phyloP scores from a whole-genome alignment of 192 early-diverging fungal species.

The Coemansia umbellata region DNA sequence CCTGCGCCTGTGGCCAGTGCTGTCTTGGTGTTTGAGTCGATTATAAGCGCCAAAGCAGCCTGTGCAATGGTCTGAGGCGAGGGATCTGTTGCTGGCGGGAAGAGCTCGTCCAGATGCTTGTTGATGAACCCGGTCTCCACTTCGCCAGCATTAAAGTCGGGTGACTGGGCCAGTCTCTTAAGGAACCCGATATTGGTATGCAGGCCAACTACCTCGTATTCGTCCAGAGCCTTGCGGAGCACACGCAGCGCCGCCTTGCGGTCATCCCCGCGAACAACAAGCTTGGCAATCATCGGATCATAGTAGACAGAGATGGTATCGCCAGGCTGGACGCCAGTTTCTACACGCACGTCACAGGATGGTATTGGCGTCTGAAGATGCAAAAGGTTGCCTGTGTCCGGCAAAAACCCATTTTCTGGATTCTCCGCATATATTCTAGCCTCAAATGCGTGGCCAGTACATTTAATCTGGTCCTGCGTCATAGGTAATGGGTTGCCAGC shows the following conservation, averaged over 20 bases:
- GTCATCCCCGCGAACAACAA: constrained; percentile 80
- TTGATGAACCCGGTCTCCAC: constrained; percentile 95
- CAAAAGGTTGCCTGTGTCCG: constrained; percentile 86
- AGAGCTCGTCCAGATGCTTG: constrained; percentile 66
- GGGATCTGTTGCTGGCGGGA: constrained; percentile 38
- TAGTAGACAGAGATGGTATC: constrained; percentile 92
- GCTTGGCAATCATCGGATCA: constrained; percentile 94
- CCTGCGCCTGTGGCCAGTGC: not conserved
- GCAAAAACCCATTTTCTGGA: constrained; percentile 82
- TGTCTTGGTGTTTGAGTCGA: constrained; percentile 17
- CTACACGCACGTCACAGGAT: constrained; percentile 67
- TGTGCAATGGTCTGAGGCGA: constrained; percentile 57
- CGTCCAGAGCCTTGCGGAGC: constrained; percentile 73
- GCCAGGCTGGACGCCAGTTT: constrained; percentile 89
- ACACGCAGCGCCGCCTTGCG: constrained; percentile 77
- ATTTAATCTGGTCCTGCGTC: constrained; percentile 57
- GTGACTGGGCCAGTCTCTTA: constrained; percentile 68
- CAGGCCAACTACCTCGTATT: constrained; percentile 87
- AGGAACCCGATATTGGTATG: constrained; percentile 95
- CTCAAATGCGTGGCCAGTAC: constrained; percentile 92
- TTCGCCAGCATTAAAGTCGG: constrained; percentile 78
- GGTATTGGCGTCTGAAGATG: constrained; percentile 68
- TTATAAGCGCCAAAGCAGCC: constrained; percentile 58
- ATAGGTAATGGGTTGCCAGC: constrained; percentile 80
- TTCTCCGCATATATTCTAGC: constrained; percentile 98